Base-by-base conservation (phyloP, 2,329 filamentous ascomycete species). In the Aspergillus texensis region DNA sequence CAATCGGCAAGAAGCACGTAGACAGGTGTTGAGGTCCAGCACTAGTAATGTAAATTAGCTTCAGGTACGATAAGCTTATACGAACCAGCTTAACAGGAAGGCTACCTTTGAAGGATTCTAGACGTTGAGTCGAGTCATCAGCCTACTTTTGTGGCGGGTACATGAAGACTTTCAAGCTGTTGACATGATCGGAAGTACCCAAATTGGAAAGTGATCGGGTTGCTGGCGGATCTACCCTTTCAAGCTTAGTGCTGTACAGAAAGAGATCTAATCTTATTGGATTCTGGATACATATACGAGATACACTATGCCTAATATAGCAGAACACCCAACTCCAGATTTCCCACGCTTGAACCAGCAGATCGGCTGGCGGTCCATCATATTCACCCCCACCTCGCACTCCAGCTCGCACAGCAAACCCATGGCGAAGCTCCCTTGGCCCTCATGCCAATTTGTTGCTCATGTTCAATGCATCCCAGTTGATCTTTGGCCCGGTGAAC, bases 401-500 rank as follows among this genome's bases (percentile, higher is more conserved):
- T 30, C 26, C 10, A 48, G 21, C 24, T 26, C 34, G 34, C 21
- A 24, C 21, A 48, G 41, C 45, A 19, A 50, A 19, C 6, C 46
- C 14, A 50, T 30, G 12, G n/a, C 11, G 26, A 50, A 50, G 14
- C 19, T 16, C 28, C 21, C 52, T 54, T 39, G 2, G 32, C 21
- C 14, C 52, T 34, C 26, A 55, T 39, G 32, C n/a, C 34, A 55
- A 19, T 28, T 55, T 55, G 52, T 55, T 55, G 32, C 52, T 36
- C n/a, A 16, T 24, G 30, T 62, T 58, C 55, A 62, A 21, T n/a
- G 48, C 46, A 4, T 57, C 52, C 62, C 52, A 57, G 45, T 63
- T 58, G 32, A 61, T 66, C 45, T 62, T 48, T 14, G 67, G 68
- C 0, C 68, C 66, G 11, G 56, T 30, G 30, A 66, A 70, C 4